Evolutionary conservation across 768 basidiomycete species (phyloP), one percentile per base, ranked within the genome.

Genomic region (Pulveroboletus sp.): DNA sequence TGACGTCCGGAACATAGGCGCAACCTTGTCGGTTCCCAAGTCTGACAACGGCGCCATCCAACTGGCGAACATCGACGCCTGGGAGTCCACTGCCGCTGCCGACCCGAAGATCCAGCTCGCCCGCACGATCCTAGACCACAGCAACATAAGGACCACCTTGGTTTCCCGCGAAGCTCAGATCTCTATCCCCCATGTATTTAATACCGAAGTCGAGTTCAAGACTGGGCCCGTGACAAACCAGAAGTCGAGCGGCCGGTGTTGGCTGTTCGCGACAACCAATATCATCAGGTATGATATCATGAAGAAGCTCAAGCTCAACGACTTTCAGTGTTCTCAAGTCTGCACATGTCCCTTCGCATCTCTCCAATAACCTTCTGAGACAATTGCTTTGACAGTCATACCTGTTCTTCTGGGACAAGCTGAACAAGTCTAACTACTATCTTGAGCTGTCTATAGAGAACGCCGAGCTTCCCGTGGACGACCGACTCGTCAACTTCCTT

Each of bases 341-440:
- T 22, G 74, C 61, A 19, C 27, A 32, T 10, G 3, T 20, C 13
- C 6, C 19, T 17, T n/a, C 23, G 11, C 4, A n/a, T 37, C 16
- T 29, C 32, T 47, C 8, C 11, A 5, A 22, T 6, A 36, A 10
- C 48, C 48, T 45, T 40, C 52, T 56, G 43, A 57, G 27, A 40
- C 19, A 24, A n/a, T 42, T 51, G 23, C 26, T 13, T 40, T 32
- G 35, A 36, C 58, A 90, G 86, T 82, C 83, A 2, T 95, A 95
- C 68, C 76, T 94, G 24, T 94, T 93, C 77, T 94, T 97, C 78
- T 95, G 86, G 77, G 94, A 98, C 71, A 93, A 94, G 70, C 80
- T 97, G 43, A 92, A 94, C 76, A 91, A 96, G 67, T 71, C 78
- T 37, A 87, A 86, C 68, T 93, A 89, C 71, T 95, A 87, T 68